A percentile compares a stretch with the other conserved stretches of the same genome.
Evolutionary conservation across 202 grass and related monocot genomes (phyloP).

Genomic region (Dendrocalamus latiflorus): DNA sequence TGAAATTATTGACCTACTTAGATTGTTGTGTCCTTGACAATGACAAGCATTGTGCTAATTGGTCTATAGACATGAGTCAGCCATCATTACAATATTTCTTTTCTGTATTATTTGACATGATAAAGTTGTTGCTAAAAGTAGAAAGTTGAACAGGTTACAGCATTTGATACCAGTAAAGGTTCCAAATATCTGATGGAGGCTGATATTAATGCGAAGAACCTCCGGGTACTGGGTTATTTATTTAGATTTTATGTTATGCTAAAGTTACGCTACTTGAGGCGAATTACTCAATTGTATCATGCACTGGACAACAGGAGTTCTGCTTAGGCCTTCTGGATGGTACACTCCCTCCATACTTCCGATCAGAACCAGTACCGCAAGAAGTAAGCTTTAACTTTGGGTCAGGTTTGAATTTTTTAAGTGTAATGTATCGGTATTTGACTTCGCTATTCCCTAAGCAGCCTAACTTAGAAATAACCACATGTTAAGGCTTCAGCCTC

Average conservation of each 20-base stretch:
- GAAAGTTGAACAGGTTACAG: conserved; percentile 61
- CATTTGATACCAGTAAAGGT: conserved; percentile 78
- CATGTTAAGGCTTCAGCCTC: no score
- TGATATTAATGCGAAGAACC: conserved; percentile 58
- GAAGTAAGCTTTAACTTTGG: no score
- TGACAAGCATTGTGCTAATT: not conserved
- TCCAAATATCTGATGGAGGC: conserved; percentile 84
- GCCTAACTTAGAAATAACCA: no score
- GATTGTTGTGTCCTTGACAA: no score
- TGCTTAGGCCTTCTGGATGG: conserved; percentile 18
- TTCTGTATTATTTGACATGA: not conserved
- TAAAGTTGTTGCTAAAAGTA: conserved; percentile 13
- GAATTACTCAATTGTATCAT: conserved; percentile 29
- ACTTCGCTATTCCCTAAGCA: no score
- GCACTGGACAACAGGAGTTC: conserved; percentile 67
- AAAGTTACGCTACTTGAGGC: no score
- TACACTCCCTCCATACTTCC: no score
- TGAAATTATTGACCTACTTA: no score
- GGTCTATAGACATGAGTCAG: not conserved
- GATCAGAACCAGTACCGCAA: no score
- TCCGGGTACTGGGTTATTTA: conserved; percentile 52
- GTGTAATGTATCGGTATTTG: no score
- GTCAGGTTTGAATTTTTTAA: no score
- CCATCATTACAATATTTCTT: not conserved
- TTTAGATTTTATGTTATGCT: conserved; percentile 16